These are phyloP conservation scores for Naganishia sp. DNA, from an alignment of 1,284 basidiomycete genomes.

Conservation along the genomic window DNA sequence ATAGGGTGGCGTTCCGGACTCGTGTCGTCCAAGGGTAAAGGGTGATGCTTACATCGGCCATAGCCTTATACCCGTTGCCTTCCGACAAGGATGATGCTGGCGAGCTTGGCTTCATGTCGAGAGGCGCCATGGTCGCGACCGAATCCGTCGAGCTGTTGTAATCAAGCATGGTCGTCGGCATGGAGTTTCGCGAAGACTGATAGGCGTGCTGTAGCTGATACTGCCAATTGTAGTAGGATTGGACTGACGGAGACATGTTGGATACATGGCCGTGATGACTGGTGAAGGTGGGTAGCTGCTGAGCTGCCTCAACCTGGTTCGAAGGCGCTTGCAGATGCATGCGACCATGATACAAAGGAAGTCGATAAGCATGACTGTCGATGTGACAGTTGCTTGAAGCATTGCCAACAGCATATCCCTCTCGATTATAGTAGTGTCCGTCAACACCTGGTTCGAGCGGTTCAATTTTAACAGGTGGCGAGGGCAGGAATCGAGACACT, in stretches of 20 bases:
- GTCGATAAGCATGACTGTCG: neutral
- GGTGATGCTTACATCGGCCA: constrained; percentile 17
- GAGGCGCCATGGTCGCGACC: constrained; percentile 10
- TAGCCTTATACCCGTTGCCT: neutral
- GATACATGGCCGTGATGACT: neutral
- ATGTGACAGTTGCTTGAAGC: neutral
- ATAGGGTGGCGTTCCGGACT: constrained; percentile 1
- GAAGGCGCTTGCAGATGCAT: constrained; percentile 6
- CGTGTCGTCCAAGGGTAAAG: neutral
- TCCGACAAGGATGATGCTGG: neutral
- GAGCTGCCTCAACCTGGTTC: neutral
- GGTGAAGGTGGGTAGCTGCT: constrained; percentile 1
- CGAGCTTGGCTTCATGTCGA: constrained; percentile 10
- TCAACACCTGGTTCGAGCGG: neutral
- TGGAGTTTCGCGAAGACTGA: neutral
- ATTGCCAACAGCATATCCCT: neutral
- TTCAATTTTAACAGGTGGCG: constrained; percentile 3
- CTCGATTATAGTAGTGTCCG: neutral
- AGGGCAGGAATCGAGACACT: constrained; percentile 10
- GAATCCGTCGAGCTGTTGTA: neutral
- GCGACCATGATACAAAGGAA: constrained; percentile 5
- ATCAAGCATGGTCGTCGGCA: constrained; percentile 1
- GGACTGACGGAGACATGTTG: neutral
- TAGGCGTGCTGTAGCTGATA: constrained; percentile 14
- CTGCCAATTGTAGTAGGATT: constrained; percentile 15